These are phyloP conservation scores for Pyrenochaeta sp. DNA, from an alignment of 2,329 filamentous ascomycete species.

Conservation along the genomic window DNA sequence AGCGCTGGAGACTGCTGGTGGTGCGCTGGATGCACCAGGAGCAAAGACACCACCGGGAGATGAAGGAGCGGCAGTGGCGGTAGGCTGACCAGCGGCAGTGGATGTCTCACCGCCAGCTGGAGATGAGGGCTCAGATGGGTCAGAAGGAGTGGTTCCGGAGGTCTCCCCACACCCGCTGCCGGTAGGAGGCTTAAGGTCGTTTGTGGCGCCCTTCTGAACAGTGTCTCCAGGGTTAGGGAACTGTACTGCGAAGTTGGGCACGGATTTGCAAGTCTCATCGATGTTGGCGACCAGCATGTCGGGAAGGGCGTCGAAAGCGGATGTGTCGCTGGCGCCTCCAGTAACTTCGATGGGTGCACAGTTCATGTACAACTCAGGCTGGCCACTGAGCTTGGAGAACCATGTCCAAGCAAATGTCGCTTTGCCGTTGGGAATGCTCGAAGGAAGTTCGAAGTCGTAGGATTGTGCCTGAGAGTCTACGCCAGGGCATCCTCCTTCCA, in stretches of 20 bases:
- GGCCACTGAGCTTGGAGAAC: constrained; percentile 82
- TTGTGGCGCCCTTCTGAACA: constrained; percentile 54
- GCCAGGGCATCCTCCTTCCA: constrained; percentile 84
- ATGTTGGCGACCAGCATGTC: constrained; percentile 79
- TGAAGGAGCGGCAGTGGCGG: constrained; percentile 21
- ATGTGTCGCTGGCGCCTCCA: constrained; percentile 59
- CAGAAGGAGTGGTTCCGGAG: constrained; percentile 24
- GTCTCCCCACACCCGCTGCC: constrained; percentile 30
- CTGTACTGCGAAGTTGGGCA: constrained; percentile 62
- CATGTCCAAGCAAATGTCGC: constrained; percentile 91
- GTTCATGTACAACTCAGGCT: constrained; percentile 91
- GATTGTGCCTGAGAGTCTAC: constrained; percentile 62
- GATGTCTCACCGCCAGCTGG: constrained; percentile 4
- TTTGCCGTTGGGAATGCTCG: constrained; percentile 75
- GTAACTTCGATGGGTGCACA: constrained; percentile 78
- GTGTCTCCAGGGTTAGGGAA: constrained; percentile 73
- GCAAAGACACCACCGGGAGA: constrained; percentile 44
- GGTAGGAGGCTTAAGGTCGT: constrained; percentile 27
- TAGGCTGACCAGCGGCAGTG: too few relatives aligned
- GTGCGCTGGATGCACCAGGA: constrained; percentile 37
- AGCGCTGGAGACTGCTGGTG: constrained; percentile 9
- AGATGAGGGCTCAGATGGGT: too few relatives aligned
- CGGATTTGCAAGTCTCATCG: constrained; percentile 61
- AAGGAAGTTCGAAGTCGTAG: constrained; percentile 77
- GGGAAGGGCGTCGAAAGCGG: constrained; percentile 70